Evolutionary conservation across 169 alveolate species (phyloP), one percentile per base, ranked within the genome.

Genomic region (Eimeria praecox): DNA sequence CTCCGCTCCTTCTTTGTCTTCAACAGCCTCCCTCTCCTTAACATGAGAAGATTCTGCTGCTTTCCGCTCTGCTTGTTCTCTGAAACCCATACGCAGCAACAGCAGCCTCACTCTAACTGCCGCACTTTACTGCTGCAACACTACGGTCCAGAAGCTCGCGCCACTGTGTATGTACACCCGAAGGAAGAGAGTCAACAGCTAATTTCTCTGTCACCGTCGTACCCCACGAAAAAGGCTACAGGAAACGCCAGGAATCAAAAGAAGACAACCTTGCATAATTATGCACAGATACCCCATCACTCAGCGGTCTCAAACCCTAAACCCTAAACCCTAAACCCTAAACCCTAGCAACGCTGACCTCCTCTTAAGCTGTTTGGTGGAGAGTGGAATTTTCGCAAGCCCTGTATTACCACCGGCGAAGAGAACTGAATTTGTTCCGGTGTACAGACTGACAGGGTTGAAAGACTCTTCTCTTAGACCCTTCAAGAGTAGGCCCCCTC

Each of bases 1-100:
- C 69, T 96, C 95, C 92, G 96, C 96, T 42, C 96, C 95, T 73
- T 95, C 96, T 64, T 59, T 88, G 49, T 94, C 94, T 38, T 87
- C 90, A 38, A 80, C 96, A n/a, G 66, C 52, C 46, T 38, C 92
- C 40, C 59, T 54, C 56, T 75, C 30, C 22, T 46, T 80, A 22
- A 46, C 90, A 10, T 12, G 33, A 80, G 90, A 42, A 5, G 40
- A 12, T 3, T 35, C 44, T 8, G 69, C 64, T 9, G 69, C 30
- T 33, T 46, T 69, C 27, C 16, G 40, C 40, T 46, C 71, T 14
- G 8, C 69, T 49, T 80, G 69, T 5, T 0, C 90, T 30, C 90
- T 80, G 90, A 38, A 30, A 38, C 46, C 35, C 1, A 10, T 3
- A 0, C 85, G 56, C 86, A 75, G 6, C 56, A 14, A 38, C 46